Conservation (phyloP, 441 rosid species). For the Bocquillonia castaneifolia region DNA sequence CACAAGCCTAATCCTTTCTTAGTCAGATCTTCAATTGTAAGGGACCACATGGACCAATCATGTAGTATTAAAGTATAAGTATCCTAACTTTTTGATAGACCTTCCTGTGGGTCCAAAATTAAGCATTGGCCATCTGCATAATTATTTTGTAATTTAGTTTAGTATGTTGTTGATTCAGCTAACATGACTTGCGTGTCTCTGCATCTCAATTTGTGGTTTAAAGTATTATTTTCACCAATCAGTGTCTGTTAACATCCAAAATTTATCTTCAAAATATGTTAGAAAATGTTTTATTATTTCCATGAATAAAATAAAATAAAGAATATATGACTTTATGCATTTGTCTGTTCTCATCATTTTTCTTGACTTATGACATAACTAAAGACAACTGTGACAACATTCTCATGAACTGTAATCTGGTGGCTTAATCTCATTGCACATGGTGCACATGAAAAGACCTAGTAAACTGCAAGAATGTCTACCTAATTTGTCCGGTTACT, state of each 20-base stretch:
- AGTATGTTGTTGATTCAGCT: conserved; percentile 12
- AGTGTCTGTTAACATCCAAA: neutral
- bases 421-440: conserved; percentile 24
- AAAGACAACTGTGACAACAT: conserved; percentile 15
- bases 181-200: conserved; percentile 6
- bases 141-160: conserved; percentile 1
- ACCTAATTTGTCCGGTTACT: neutral
- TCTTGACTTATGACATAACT: neutral
- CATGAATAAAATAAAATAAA: neutral
- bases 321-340: conserved; percentile 6
- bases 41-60: conserved; percentile 29
- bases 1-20: conserved; percentile 3
- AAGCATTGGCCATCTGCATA: neutral
- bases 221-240: neutral
- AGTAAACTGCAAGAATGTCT: conserved; percentile 13
- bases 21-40: conserved; percentile 2
- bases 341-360: conserved; percentile 17
- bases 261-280: neutral
- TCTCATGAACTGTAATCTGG: conserved; percentile 9
- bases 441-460: conserved; percentile 30
- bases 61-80: neutral
- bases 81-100: conserved; percentile 11
- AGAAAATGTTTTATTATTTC: neutral
- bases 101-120: conserved; percentile 9
- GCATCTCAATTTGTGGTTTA: neutral